phyloP scores from a whole-genome alignment of 805 yeast species.

The Candida hispaniensis region DNA sequence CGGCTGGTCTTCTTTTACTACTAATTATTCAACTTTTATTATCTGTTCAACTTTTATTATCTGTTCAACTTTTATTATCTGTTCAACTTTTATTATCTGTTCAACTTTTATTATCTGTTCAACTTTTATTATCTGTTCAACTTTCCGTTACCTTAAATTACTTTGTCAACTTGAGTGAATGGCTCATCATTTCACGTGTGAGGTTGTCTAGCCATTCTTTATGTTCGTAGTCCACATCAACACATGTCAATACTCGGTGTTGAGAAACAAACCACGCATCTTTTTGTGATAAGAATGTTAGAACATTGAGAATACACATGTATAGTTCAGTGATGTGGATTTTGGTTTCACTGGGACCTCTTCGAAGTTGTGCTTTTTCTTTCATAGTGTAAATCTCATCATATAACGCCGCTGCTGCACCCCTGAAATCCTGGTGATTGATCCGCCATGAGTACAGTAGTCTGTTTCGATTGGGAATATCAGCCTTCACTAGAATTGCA shows the following conservation, averaged over 20 bases:
- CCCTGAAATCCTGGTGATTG: conserved; percentile 35
- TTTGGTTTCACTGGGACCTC: conserved; percentile 2
- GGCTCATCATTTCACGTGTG: conserved; percentile 9
- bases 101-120: too few relatives aligned
- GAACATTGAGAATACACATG: conserved; percentile 8
- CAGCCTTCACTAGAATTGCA: conserved; percentile 3
- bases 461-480: conserved; percentile 28
- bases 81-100: too few relatives aligned
- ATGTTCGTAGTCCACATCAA: conserved; percentile 4
- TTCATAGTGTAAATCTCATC: conserved; percentile 12
- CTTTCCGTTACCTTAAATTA: too few relatives aligned
- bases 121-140: too few relatives aligned
- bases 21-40: too few relatives aligned
- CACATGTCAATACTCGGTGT: conserved; percentile 2
- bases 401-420: conserved; percentile 24
- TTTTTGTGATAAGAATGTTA: conserved; percentile 1
- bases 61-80: too few relatives aligned
- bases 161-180: too few relatives aligned
- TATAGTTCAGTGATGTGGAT: conserved; percentile 4
- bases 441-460: conserved; percentile 41
- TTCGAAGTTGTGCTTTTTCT: background rate
- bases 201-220: conserved; percentile 3
- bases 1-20: too few relatives aligned
- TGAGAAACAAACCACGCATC: conserved; percentile 11
- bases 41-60: too few relatives aligned